These are phyloP conservation scores for Nicotiana rustica DNA, from an alignment of 305 asterid genomes.

Conservation along the genomic window DNA sequence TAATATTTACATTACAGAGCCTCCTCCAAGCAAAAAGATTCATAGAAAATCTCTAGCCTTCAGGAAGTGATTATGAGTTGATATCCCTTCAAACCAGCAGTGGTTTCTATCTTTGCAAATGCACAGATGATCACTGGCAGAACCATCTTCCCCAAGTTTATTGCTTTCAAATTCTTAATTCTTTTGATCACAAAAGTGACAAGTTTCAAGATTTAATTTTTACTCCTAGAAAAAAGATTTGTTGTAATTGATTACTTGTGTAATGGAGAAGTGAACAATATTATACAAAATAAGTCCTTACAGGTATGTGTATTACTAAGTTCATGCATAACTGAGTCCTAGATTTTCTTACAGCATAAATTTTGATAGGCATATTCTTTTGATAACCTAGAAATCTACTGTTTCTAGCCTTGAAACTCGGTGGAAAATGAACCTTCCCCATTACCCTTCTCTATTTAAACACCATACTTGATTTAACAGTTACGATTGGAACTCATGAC, in stretches of 20 bases:
- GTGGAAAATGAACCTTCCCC: neutral
- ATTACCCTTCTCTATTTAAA: neutral
- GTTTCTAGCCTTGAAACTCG: neutral
- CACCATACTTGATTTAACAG: neutral
- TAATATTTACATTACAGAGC: neutral
- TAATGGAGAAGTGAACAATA: neutral
- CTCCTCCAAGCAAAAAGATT: neutral
- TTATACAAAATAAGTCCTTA: neutral
- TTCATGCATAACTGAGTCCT: neutral
- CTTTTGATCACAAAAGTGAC: neutral
- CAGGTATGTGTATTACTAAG: neutral
- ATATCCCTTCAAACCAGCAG: neutral
- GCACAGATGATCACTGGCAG: conserved; percentile 6
- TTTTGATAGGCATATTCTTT: neutral
- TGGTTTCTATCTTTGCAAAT: neutral
- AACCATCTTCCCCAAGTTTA: conserved; percentile 4
- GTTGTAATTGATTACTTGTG: neutral
- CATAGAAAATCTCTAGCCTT: conserved; percentile 6
- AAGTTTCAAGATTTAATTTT: neutral
- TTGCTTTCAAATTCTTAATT: neutral
- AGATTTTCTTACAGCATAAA: neutral
- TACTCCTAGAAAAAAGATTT: neutral
- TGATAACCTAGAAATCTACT: neutral
- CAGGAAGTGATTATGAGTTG: conserved; percentile 9
- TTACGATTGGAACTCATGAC: neutral